Evolutionary conservation across 2,329 filamentous ascomycete genomes (phyloP).

Genomic region (Furcasterigmium sp.): DNA sequence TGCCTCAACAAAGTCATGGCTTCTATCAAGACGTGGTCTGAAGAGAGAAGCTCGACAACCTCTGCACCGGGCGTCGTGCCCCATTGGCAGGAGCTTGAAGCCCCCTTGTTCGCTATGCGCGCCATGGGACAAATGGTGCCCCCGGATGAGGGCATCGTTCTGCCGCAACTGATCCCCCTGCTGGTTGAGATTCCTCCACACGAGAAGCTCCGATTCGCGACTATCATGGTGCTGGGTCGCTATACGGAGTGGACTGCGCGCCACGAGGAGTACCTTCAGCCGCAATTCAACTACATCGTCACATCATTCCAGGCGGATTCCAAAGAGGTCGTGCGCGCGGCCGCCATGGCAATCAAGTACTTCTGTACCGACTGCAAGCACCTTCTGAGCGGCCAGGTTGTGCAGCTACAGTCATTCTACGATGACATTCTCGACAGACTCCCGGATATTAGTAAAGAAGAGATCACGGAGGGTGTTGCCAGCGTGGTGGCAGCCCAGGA

Average conservation of each 20-base stretch:
- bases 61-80: constrained; percentile 54
- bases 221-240: constrained; percentile 92
- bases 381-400: constrained; percentile 75
- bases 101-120: constrained; percentile 89
- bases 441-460: constrained; percentile 82
- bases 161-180: constrained; percentile 87
- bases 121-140: constrained; percentile 97
- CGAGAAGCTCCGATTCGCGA: constrained; percentile 96
- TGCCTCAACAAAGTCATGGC: constrained; percentile 86
- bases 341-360: constrained; percentile 92
- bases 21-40: constrained; percentile 86
- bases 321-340: constrained; percentile 84
- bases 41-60: constrained; percentile 64
- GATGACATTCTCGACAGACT: constrained; percentile 82
- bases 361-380: constrained; percentile 94
- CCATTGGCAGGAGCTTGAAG: constrained; percentile 94
- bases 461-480: constrained; percentile 93
- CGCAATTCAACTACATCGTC: constrained; percentile 94
- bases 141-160: constrained; percentile 76
- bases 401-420: constrained; percentile 88
- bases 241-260: constrained; percentile 98
- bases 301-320: constrained; percentile 85
- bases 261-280: constrained; percentile 86
- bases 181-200: constrained; percentile 92
- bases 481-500: constrained; percentile 87